phyloP scores from a whole-genome alignment of 169 alveolate genomes.

The Fabrea salina region DNA sequence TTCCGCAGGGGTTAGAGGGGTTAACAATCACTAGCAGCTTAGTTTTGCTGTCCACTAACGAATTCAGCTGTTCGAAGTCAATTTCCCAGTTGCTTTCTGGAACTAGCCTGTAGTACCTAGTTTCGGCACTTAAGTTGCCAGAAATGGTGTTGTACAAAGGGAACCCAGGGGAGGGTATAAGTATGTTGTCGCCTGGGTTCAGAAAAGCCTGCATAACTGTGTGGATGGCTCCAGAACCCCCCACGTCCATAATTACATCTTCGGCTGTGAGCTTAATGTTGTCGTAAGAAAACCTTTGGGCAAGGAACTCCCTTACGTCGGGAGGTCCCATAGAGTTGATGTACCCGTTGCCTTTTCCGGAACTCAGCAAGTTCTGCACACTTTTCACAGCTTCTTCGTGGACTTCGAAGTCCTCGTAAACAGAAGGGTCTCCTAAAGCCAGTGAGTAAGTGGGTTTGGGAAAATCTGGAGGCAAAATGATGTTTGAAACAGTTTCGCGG shows the following conservation, averaged over 20 bases:
- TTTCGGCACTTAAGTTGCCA: conserved; percentile 45
- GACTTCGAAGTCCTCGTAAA: background rate
- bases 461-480: background rate
- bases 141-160: conserved; percentile 59
- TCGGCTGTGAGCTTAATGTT: conserved; percentile 51
- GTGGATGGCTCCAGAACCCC: conserved; percentile 66
- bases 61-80: conserved; percentile 52
- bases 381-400: background rate
- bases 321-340: conserved; percentile 40
- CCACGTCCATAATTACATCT: conserved; percentile 61
- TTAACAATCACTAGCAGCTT: conserved; percentile 57
- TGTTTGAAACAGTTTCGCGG: background rate
- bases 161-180: conserved; percentile 77
- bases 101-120: conserved; percentile 53
- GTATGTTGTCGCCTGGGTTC: conserved; percentile 69
- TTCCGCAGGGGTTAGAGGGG: conserved; percentile 71
- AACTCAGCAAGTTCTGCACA: background rate
- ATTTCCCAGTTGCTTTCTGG: conserved; percentile 70
- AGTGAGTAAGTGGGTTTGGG: conserved; percentile 9
- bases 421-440: conserved; percentile 25
- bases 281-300: conserved; percentile 45
- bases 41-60: conserved; percentile 49
- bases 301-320: conserved; percentile 57
- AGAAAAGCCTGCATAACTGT: conserved; percentile 50
- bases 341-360: background rate